Conservation (phyloP, 345 rosid genomes). For the Camelina laxa region DNA sequence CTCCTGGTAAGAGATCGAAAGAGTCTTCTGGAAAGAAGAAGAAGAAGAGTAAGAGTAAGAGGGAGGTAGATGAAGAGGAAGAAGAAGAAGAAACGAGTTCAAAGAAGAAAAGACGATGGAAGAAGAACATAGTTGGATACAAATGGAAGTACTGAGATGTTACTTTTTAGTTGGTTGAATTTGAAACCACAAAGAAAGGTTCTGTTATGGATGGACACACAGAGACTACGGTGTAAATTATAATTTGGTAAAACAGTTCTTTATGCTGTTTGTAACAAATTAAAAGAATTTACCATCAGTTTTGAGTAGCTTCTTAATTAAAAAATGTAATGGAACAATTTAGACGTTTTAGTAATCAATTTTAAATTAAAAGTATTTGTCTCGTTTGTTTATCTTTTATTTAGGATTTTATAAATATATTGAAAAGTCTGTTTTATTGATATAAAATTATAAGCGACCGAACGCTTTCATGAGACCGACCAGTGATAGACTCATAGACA, state of each 20-base stretch:
- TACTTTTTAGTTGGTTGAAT: neutral
- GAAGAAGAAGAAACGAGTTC: slow-evolving; percentile 44
- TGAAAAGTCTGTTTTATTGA: too few relatives aligned
- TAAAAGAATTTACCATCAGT: slow-evolving; percentile 38
- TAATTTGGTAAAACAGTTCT: slow-evolving; percentile 38
- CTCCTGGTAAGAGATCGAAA: slow-evolving; percentile 64
- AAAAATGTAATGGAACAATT: slow-evolving; percentile 1
- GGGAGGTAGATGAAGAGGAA: slow-evolving; percentile 25
- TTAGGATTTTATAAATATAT: neutral
- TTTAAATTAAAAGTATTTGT: neutral
- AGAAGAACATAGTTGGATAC: slow-evolving; percentile 10
- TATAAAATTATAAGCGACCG: too few relatives aligned
- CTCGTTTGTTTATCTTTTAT: neutral
- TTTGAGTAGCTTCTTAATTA: slow-evolving; percentile 20
- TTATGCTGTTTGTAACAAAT: slow-evolving; percentile 37
- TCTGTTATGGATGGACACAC: neutral
- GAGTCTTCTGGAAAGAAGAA: slow-evolving; percentile 53
- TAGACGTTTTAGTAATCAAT: slow-evolving; percentile 8
- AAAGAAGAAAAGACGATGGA: slow-evolving; percentile 41
- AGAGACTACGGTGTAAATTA: slow-evolving; percentile 26
- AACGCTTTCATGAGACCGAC: too few relatives aligned
- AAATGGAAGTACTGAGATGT: neutral
- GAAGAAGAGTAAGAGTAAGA: slow-evolving; percentile 51
- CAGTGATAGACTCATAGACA: too few relatives aligned
- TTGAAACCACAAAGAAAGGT: neutral